Evolutionary conservation across 2,329 filamentous ascomycete species (phyloP).

Genomic region (Sporothrix euskadiensis): DNA sequence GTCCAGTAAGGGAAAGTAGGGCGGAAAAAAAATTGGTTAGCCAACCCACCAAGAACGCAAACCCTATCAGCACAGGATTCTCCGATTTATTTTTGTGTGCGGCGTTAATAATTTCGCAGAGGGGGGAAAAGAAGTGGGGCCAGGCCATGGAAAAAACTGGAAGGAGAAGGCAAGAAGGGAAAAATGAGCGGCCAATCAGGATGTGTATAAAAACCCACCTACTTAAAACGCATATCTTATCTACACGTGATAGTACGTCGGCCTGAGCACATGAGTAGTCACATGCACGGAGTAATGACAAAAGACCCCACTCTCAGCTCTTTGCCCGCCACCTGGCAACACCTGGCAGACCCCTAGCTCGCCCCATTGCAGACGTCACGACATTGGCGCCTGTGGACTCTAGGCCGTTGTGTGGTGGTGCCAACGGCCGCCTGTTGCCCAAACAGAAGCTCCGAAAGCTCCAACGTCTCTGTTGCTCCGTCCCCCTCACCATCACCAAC

Average conservation of each 20-base stretch:
- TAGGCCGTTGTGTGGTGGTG: background rate
- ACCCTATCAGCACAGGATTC: conserved; percentile 30
- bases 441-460: conserved; percentile 29
- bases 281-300: background rate
- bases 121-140: conserved; percentile 21
- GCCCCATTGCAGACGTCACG: conserved; percentile 30
- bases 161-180: conserved; percentile 26
- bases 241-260: conserved; percentile 2
- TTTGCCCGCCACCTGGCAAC: background rate
- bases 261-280: background rate
- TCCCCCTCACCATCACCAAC: conserved; percentile 19
- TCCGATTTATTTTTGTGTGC: conserved; percentile 31
- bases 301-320: background rate
- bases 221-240: background rate
- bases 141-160: conserved; percentile 12
- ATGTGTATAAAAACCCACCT: background rate
- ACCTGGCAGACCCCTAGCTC: conserved; percentile 15
- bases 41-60: conserved; percentile 26
- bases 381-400: conserved; percentile 30
- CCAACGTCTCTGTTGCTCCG: background rate
- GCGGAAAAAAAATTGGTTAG: conserved; percentile 31
- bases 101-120: conserved; percentile 22
- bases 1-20: conserved; percentile 26
- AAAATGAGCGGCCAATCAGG: conserved; percentile 18
- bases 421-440: background rate